Base-by-base conservation (phyloP, 2,329 filamentous ascomycete species). In the Paracoccidioides lutzii region DNA sequence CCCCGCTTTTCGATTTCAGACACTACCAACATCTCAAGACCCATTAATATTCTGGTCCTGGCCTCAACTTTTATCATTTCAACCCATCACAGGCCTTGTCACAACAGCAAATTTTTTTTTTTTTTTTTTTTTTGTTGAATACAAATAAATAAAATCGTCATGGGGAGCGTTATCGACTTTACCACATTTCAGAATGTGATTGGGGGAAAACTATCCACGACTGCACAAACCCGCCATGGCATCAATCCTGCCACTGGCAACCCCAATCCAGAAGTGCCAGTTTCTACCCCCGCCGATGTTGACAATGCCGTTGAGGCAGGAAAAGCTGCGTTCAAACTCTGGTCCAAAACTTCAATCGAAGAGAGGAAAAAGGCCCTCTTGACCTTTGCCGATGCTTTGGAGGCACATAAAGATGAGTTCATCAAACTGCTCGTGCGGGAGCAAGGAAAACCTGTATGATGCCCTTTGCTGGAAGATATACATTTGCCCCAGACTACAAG, bases 181-280 rank as follows among this genome's bases (percentile, higher is more conserved):
- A 53, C 51, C n/a, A 53, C 51, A 5, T 53, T 53, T 64, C 69
- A 71, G 57, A 81, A 80, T 67, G 70, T 78, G 55, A 74, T 81
- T 59, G 72, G 78, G 59, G 77, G 76, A 57, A 67, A 78, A 65
- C 65, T 75, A 57, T 69, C 69, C 15, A 65, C 70, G 15, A 76
- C 75, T 1, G 60, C 68, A 32, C 64, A 71, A 54, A 78, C 73
- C 10, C 73, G 76, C 55, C 72, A 74, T 61, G 71, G 73, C 45
- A 67, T 79, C 61, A 80, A 81, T 64, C 78, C 78, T 0, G 67
- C 78, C 3, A 79, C 74, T 7, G 67, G 72, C 30, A 67, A 77
- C 58, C 67, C 75, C 33, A 76, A 78, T 52, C 73, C 76, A 32
- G 72, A 75, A 14, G 78, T 80, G 0, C 78, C 78, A 0, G 66